Evolutionary conservation across 192 early-diverging fungal genomes (phyloP), one percentile per base, ranked within the genome.

Genomic region (Geranomyces variabilis): DNA sequence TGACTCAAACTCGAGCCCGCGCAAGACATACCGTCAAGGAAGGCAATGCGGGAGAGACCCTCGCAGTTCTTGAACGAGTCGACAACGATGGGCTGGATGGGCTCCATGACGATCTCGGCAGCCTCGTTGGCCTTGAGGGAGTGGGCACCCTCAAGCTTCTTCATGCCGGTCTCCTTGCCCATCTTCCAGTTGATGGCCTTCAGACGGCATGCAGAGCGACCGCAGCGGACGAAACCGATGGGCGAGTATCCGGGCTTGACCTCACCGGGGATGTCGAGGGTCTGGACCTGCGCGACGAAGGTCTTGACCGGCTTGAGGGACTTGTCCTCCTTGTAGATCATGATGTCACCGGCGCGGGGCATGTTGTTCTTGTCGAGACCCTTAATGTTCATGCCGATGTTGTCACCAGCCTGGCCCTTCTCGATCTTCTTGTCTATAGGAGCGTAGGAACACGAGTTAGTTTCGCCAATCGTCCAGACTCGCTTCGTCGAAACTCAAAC

Each of bases 341-440:
- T 93, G 88, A 89, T 90, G 85, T 96, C 94, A 84, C 90, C 87
- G 80, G 94, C 96, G 90, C 93, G 92, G 77, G 93, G 94, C 86
- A 96, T 96, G 81, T 95, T 93, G 91, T 94, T 96, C 84, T 93
- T 93, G 68, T 93, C 94, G 55, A 95, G 92, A 91, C 93, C 94
- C 93, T 94, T 97, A 87, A 96, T 90, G 92, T 96, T 96, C 91
- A 97, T 94, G 79, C 94, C 96, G 78, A 97, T 93, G 90, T 96
- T 94, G 90, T 97, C 96, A 73, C 96, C 96, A 71, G 96, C 93
- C 24, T 87, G 70, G 86, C 92, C 93, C 86, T 96, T 88, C 67
- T 77, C 76, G 75, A 96, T 87, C 74, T 88, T 81, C 83, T 98
- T 92, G 90, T 96, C 58, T 60, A 17, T 7, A n/a, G n/a, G n/a